Evolutionary conservation across 768 basidiomycete species (phyloP).

Genomic region (Chalciporus sphaerocephalus): DNA sequence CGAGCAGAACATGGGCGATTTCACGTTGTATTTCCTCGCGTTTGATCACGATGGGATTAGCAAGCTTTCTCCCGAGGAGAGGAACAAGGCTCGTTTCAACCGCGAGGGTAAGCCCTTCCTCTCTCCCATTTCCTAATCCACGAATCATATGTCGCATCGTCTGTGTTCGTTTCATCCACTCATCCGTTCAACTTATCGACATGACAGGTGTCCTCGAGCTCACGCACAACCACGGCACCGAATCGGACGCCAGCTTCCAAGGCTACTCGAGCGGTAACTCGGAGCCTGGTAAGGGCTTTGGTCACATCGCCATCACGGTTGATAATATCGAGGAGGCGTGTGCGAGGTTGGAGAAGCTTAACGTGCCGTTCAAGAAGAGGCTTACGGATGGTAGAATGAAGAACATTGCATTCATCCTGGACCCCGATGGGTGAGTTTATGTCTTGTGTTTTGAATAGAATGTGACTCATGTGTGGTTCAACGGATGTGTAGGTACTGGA

Average conservation of each 20-base stretch:
- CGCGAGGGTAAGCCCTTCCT: conserved; percentile 57
- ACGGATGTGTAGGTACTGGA: conserved; percentile 55
- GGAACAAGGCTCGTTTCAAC: conserved; percentile 41
- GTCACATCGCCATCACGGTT: conserved; percentile 85
- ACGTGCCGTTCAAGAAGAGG: conserved; percentile 84
- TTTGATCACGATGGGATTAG: conserved; percentile 59
- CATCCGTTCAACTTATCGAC: background rate
- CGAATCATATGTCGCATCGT: background rate
- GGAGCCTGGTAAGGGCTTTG: conserved; percentile 74
- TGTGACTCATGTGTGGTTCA: background rate
- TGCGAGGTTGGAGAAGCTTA: conserved; percentile 72
- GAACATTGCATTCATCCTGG: conserved; percentile 78
- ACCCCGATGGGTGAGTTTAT: conserved; percentile 69
- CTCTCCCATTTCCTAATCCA: no score
- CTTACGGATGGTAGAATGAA: conserved; percentile 83
- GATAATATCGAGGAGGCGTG: conserved; percentile 81
- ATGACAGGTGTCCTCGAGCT: conserved; percentile 72
- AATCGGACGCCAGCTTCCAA: conserved; percentile 68
- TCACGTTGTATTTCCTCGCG: conserved; percentile 83
- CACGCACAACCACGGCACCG: conserved; percentile 89
- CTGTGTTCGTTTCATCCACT: no score
- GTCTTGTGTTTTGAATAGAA: background rate
- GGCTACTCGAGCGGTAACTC: conserved; percentile 86
- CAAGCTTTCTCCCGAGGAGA: conserved; percentile 48
- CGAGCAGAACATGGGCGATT: conserved; percentile 57